Evolutionary conservation across 2,329 filamentous ascomycete genomes (phyloP).

Genomic region (Ciborinia camelliae): DNA sequence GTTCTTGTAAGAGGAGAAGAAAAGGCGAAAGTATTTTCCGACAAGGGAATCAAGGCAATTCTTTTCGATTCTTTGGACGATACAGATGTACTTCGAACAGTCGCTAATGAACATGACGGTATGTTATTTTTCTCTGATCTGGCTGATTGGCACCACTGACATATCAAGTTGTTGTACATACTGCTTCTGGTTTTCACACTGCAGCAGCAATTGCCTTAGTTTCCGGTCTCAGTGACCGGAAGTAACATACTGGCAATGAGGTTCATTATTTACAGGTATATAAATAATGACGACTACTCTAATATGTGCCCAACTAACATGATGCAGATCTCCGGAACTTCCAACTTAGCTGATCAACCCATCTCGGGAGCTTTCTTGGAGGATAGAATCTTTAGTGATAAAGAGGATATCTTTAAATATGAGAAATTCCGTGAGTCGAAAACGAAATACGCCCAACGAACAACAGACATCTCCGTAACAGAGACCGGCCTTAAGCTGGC

Average conservation of each 20-base stretch:
- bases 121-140: constrained; percentile 7
- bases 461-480: constrained; percentile 44
- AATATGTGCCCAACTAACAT: not conserved
- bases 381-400: constrained; percentile 41
- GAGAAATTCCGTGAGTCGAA: constrained; percentile 39
- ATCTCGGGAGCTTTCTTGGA: constrained; percentile 37
- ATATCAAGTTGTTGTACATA: constrained; percentile 43
- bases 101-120: constrained; percentile 29
- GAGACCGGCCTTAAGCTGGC: constrained; percentile 40
- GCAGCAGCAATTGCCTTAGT: constrained; percentile 42
- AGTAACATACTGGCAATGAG: constrained; percentile 38
- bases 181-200: constrained; percentile 41
- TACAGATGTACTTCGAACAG: constrained; percentile 21
- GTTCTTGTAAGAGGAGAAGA: constrained; percentile 28
- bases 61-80: constrained; percentile 27
- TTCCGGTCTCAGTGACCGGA: constrained; percentile 42
- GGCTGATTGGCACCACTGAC: not conserved
- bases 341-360: constrained; percentile 44
- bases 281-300: not conserved
- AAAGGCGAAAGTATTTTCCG: constrained; percentile 19
- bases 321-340: constrained; percentile 42
- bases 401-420: constrained; percentile 45
- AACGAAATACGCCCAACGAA: constrained; percentile 44
- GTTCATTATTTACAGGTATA: constrained; percentile 42
- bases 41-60: constrained; percentile 23